phyloP scores from a whole-genome alignment of 352 stramenopile genomes.

The Phytophthora idaei region DNA sequence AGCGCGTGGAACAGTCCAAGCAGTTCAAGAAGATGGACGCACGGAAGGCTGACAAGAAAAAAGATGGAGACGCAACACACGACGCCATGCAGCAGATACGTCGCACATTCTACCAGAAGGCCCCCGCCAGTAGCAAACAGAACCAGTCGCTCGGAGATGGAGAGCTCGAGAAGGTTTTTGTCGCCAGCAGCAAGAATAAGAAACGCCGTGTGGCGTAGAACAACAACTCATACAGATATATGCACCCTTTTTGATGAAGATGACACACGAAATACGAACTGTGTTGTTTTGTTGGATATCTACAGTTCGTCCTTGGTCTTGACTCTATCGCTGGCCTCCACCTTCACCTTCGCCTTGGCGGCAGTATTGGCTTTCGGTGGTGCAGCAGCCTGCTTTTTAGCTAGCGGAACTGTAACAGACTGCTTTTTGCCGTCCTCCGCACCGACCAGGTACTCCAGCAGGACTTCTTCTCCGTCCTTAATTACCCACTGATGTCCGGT shows the following conservation, averaged over 20 bases:
- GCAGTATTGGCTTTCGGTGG: conserved; percentile 1
- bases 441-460: conserved; percentile 61
- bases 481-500: conserved; percentile 72
- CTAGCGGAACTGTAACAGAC: conserved; percentile 47
- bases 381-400: conserved; percentile 19
- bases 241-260: conserved; percentile 28
- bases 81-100: conserved; percentile 55
- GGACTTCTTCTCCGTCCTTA: conserved; percentile 53
- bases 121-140: conserved; percentile 71
- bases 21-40: conserved; percentile 87
- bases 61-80: conserved; percentile 9
- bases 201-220: conserved; percentile 53
- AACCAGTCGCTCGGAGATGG: conserved; percentile 56
- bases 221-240: conserved; percentile 27
- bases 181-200: conserved; percentile 52
- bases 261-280: conserved; percentile 14
- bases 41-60: conserved; percentile 59
- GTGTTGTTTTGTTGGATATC: not conserved
- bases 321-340: conserved; percentile 7
- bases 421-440: conserved; percentile 55
- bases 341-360: conserved; percentile 11
- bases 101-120: conserved; percentile 80
- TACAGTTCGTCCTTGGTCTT: conserved; percentile 57
- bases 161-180: conserved; percentile 73
- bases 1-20: conserved; percentile 88